Base-by-base conservation (phyloP, 305 asterid species). In the Fraxinus albicans region DNA sequence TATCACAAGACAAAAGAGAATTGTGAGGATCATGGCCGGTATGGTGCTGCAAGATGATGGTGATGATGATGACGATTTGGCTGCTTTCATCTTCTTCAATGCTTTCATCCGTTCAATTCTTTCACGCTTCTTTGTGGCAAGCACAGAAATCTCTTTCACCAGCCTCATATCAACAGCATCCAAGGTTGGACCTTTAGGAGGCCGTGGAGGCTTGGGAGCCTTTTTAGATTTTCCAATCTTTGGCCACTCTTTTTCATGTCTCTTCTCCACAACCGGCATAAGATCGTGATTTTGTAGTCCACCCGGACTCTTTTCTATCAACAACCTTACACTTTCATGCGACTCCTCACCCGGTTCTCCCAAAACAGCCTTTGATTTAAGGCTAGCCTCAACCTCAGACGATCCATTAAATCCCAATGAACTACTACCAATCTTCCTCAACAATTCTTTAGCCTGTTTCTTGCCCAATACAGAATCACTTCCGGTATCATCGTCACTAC, bases 131-230 rank as follows among this genome's bases (percentile, higher is more conserved):
- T 85, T 87, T 53, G 84, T 86, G 15, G 91, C 89, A 23, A 87
- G 74, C 88, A 82, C 88, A 6, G 93, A 76, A 1, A 91, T 83
- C 77, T 92, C 94, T 83, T 85, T 89, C 8, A 91, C 84, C 88
- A 91, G 63, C 76, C 91, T 88, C 86, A 91, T 79, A 81, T 92
- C 97, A 25, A 89, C 81, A 33, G 94, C 93, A 85, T 91, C 90
- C 89, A 92, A 36, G 1, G 89, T 84, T 2, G 97, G 97, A 15
- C 92, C 93, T 81, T 86, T 91, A 6, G 94, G 97, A 9, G 93
- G 95, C n/a, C 94, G 88, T 2, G 95, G 97, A 0, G 97, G 97
- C 80, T 92, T 92, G 6, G 86, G 81, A 63, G 91, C 84, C 79
- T 79, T 90, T 44, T 85, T 87, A 19, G 55, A 76, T 69, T 86